Conservation (phyloP, 2,329 filamentous ascomycete species). For the Aureobasidium pullulans region DNA sequence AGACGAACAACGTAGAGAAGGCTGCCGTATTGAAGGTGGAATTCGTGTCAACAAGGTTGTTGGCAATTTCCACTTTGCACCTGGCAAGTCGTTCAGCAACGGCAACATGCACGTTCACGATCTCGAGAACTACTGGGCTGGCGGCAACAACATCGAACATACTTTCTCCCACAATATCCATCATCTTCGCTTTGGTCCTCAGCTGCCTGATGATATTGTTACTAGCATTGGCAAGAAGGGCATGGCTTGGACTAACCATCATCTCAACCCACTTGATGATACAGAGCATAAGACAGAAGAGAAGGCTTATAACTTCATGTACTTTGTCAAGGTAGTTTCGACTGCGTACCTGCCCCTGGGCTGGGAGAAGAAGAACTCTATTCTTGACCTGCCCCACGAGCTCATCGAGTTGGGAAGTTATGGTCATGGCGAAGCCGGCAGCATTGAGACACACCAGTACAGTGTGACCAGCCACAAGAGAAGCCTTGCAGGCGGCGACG, state of each 20-base stretch:
- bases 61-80: constrained; percentile 97
- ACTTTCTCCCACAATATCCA: constrained; percentile 88
- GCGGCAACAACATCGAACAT: constrained; percentile 60
- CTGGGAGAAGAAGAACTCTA: constrained; percentile 58
- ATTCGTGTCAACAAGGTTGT: constrained; percentile 97
- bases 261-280: constrained; percentile 82
- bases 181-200: constrained; percentile 83
- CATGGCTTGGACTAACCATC: constrained; percentile 75
- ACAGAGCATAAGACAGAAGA: constrained; percentile 71
- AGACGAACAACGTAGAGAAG: constrained; percentile 80
- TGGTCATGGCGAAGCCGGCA: constrained; percentile 62
- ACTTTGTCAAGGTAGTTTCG: constrained; percentile 97
- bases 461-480: constrained; percentile 95
- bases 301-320: constrained; percentile 93
- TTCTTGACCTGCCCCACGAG: constrained; percentile 33
- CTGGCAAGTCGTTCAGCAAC: constrained; percentile 90
- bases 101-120: constrained; percentile 98
- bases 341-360: constrained; percentile 91
- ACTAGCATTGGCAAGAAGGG: constrained; percentile 51
- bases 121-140: constrained; percentile 87
- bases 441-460: constrained; percentile 96
- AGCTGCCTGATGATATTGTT: constrained; percentile 69
- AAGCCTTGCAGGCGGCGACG: constrained; percentile 74
- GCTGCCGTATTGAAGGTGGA: constrained; percentile 86
- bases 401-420: constrained; percentile 60